Conservation (phyloP, 2,329 filamentous ascomycete species). For the Aspergillus chevalieri region DNA sequence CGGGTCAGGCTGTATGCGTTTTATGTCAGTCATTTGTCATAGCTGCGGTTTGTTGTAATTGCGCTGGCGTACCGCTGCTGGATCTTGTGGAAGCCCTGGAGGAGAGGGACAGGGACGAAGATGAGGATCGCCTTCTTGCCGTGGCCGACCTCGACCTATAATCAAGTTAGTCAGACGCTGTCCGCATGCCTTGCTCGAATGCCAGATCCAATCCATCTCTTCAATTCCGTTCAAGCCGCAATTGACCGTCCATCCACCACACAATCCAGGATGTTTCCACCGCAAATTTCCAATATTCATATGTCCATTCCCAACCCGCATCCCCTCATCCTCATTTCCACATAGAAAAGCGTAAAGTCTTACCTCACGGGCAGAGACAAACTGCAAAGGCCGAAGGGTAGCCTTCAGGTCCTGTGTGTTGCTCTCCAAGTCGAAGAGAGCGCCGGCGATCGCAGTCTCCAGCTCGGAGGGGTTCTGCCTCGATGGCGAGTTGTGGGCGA, state of each 20-base stretch:
- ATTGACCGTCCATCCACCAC: too few species aligned
- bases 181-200: too few species aligned
- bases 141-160: slow-evolving; percentile 98
- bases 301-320: not conserved
- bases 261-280: too few species aligned
- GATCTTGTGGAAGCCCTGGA: slow-evolving; percentile 97
- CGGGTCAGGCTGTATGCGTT: slow-evolving; percentile 71
- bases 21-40: slow-evolving; percentile 5
- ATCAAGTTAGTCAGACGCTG: slow-evolving; percentile 9
- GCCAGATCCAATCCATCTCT: too few species aligned
- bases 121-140: slow-evolving; percentile 99
- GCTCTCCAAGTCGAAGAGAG: slow-evolving; percentile 98
- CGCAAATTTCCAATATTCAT: not conserved
- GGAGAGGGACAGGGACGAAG: slow-evolving; percentile 99
- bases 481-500: slow-evolving; percentile 93
- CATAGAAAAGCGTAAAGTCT: slow-evolving; percentile 59
- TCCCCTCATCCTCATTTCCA: slow-evolving; percentile 34
- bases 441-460: slow-evolving; percentile 92
- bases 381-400: slow-evolving; percentile 93
- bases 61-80: slow-evolving; percentile 82
- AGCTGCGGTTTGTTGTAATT: not conserved
- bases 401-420: slow-evolving; percentile 98
- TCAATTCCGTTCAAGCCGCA: too few species aligned
- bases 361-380: slow-evolving; percentile 99
- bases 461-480: slow-evolving; percentile 94